A percentile compares a stretch with the other conserved stretches of the same genome.
phyloP scores from a whole-genome alignment of 306 rosid genomes.

The Pyrus communis region DNA sequence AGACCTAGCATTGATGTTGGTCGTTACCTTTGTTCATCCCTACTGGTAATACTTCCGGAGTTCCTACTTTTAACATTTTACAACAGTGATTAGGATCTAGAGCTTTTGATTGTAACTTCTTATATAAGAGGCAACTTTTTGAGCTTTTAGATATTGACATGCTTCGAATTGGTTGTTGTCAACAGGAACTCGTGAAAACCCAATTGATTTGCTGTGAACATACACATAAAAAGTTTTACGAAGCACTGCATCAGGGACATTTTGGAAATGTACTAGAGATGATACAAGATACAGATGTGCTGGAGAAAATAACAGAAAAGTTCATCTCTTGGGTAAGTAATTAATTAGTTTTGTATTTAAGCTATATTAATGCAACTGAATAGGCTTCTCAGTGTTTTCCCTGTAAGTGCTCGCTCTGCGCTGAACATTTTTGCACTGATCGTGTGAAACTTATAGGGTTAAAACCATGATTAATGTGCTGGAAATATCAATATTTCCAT shows the following conservation, averaged over 20 bases:
- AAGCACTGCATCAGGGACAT: conserved; percentile 42
- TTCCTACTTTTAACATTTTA: no score
- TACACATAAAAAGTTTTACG: conserved; percentile 4
- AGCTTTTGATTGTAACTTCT: no score
- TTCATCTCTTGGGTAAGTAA: conserved; percentile 76
- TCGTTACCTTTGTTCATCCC: conserved; percentile 18
- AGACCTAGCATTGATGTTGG: conserved; percentile 97
- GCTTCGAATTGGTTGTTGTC: no score
- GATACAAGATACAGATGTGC: conserved; percentile 76
- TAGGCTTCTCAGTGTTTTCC: not conserved
- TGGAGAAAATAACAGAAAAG: conserved; percentile 93
- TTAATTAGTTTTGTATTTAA: conserved; percentile 5
- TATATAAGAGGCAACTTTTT: no score
- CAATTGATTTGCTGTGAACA: not conserved
- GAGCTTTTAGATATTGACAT: no score
- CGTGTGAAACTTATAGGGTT: not conserved
- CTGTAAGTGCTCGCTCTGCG: not conserved
- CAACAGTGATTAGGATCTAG: no score
- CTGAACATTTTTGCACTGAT: not conserved
- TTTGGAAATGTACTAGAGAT: not conserved
- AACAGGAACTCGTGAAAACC: no score
- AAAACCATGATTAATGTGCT: not conserved
- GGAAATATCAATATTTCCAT: not conserved
- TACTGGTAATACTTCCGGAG: not conserved
- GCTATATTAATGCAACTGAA: not conserved